These are phyloP conservation scores for Vigna nakashimae DNA, from an alignment of 306 rosid genomes.

Conservation along the genomic window DNA sequence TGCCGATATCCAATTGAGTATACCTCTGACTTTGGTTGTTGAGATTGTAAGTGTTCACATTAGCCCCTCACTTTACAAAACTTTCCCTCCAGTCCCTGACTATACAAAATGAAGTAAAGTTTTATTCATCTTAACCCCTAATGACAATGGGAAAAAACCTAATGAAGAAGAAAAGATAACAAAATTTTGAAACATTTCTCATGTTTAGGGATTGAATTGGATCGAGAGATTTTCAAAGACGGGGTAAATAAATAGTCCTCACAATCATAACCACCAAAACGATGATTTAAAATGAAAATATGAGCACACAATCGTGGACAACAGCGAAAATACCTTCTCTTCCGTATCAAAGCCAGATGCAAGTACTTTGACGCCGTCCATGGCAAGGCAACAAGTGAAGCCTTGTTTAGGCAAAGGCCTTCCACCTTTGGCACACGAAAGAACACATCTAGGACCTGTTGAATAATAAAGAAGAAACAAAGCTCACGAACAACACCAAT, in stretches of 20 bases:
- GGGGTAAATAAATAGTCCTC: background rate
- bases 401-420: constrained; percentile 76
- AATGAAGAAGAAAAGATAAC: background rate
- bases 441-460: constrained; percentile 90
- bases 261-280: background rate
- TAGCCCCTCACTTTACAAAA: background rate
- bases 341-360: constrained; percentile 86
- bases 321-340: constrained; percentile 70
- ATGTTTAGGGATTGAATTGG: background rate
- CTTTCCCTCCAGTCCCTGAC: background rate
- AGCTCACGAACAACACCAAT: constrained; percentile 1
- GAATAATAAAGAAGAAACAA: constrained; percentile 13
- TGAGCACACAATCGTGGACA: constrained; percentile 35
- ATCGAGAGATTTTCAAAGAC: background rate
- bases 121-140: background rate
- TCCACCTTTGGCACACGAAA: constrained; percentile 73
- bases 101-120: background rate
- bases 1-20: no score
- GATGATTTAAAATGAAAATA: background rate
- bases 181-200: background rate
- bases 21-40: background rate
- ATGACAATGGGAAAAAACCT: background rate
- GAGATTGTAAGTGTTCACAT: background rate
- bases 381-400: constrained; percentile 90
- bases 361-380: constrained; percentile 92